Conservation (phyloP, 2,329 filamentous ascomycete genomes). For the Lizonia empirigonia region DNA sequence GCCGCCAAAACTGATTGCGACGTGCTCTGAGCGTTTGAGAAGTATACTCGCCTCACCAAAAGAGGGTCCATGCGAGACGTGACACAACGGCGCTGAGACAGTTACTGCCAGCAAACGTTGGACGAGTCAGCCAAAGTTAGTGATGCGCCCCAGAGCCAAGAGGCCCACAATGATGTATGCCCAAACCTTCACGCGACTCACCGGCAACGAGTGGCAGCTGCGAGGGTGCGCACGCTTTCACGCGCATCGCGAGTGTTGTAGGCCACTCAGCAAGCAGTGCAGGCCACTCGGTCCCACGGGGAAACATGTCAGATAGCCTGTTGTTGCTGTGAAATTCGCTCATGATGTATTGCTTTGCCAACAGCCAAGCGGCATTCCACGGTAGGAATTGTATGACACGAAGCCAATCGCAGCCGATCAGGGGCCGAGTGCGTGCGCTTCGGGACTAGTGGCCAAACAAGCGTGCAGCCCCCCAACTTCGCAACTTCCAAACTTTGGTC, state of each 20-base stretch:
- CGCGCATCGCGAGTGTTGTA: conserved; percentile 1
- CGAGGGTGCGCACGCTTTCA: neutral
- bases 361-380: conserved; percentile 21
- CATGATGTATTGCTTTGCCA: conserved; percentile 19
- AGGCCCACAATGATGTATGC: conserved; percentile 29
- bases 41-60: conserved; percentile 11
- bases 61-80: conserved; percentile 19
- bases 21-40: conserved; percentile 12
- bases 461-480: conserved; percentile 19
- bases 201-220: conserved; percentile 2
- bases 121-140: conserved; percentile 22
- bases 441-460: conserved; percentile 10
- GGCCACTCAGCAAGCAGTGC: too few species aligned
- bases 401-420: conserved; percentile 19
- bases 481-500: conserved; percentile 16
- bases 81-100: conserved; percentile 29
- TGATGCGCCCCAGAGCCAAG: conserved; percentile 23
- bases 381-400: conserved; percentile 20
- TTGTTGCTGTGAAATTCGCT: conserved; percentile 17
- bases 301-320: conserved; percentile 5
- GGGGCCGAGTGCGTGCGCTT: conserved; percentile 11
- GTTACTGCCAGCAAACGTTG: conserved; percentile 29
- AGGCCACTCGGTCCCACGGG: conserved; percentile 12
- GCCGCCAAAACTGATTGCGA: conserved; percentile 15
- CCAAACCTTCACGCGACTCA: conserved; percentile 16